phyloP scores from a whole-genome alignment of 2,329 filamentous ascomycete species.

The Pseudocercospora musae region DNA sequence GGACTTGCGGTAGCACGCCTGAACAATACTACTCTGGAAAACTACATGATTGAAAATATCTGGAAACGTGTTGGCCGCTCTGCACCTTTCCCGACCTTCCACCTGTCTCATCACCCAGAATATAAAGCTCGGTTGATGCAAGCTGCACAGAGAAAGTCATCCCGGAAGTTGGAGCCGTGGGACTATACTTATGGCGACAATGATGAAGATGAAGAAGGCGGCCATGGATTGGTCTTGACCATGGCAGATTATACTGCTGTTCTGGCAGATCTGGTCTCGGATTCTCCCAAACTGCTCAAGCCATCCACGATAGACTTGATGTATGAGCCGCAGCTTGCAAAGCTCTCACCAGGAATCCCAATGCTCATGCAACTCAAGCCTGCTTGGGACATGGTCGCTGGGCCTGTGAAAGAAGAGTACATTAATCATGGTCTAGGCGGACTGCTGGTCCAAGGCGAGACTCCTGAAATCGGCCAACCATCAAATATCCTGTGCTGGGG shows the following conservation, averaged over 20 bases:
- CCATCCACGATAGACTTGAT: slow-evolving; percentile 40
- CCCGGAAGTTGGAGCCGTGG: not conserved
- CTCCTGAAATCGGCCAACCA: slow-evolving; percentile 9
- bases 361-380: slow-evolving; percentile 8
- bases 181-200: not conserved
- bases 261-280: slow-evolving; percentile 43
- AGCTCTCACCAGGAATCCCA: not conserved
- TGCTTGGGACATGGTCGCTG: slow-evolving; percentile 9
- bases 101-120: slow-evolving; percentile 13
- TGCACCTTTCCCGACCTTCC: slow-evolving; percentile 31
- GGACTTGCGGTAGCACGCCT: slow-evolving; percentile 47
- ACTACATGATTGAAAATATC: slow-evolving; percentile 43
- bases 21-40: slow-evolving; percentile 40
- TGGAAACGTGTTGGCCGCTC: slow-evolving; percentile 38
- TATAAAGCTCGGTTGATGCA: slow-evolving; percentile 11
- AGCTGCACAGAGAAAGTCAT: not conserved
- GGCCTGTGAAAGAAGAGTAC: slow-evolving; percentile 8
- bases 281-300: slow-evolving; percentile 47
- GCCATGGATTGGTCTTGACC: slow-evolving; percentile 3
- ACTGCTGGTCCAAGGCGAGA: not conserved
- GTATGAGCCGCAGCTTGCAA: slow-evolving; percentile 46
- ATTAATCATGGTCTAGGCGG: slow-evolving; percentile 16
- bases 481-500: slow-evolving; percentile 13
- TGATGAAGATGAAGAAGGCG: slow-evolving; percentile 9
- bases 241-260: slow-evolving; percentile 42